Percentiles rank a stretch among this genome's conserved stretches.
Evolutionary conservation across 2,329 filamentous ascomycete genomes (phyloP).

Genomic region (Ascochyta fabae): DNA sequence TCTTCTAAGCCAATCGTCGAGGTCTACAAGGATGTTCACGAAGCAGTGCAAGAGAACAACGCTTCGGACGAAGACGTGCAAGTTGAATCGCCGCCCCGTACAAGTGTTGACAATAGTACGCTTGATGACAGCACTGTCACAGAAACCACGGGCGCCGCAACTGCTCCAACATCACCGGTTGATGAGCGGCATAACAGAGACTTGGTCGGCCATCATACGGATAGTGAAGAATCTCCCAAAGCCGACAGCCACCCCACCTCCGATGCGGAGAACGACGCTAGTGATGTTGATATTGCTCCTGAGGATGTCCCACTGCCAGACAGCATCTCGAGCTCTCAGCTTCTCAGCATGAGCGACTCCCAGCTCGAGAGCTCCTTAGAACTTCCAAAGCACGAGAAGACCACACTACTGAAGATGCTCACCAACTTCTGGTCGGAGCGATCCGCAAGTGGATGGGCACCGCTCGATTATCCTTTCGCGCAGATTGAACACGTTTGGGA

Average conservation of each 20-base stretch:
- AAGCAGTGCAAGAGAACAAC: conserved; percentile 84
- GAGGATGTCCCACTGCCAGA: conserved; percentile 71
- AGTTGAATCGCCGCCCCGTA: conserved; percentile 39
- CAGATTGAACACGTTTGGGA: conserved; percentile 92
- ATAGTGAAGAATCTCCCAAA: conserved; percentile 34
- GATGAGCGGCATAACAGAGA: conserved; percentile 38
- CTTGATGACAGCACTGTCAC: conserved; percentile 45
- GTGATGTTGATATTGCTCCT: conserved; percentile 74
- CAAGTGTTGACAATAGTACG: conserved; percentile 47
- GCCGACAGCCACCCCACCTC: conserved; percentile 53
- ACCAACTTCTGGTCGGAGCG: conserved; percentile 99
- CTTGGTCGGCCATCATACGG: conserved; percentile 19
- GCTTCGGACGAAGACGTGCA: conserved; percentile 68
- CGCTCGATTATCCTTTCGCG: conserved; percentile 85
- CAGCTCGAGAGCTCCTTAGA: conserved; percentile 70
- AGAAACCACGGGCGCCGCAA: conserved; percentile 42
- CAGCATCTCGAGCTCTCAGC: conserved; percentile 62
- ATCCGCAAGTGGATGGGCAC: conserved; percentile 91
- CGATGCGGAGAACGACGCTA: conserved; percentile 60
- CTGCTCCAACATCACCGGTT: conserved; percentile 43
- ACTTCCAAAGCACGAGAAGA: conserved; percentile 90
- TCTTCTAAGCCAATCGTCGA: conserved; percentile 96
- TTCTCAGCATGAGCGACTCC: conserved; percentile 60
- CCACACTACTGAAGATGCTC: conserved; percentile 90
- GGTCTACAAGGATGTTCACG: conserved; percentile 91